phyloP scores from a whole-genome alignment of 345 rosid species.

The Clausena lansium region DNA sequence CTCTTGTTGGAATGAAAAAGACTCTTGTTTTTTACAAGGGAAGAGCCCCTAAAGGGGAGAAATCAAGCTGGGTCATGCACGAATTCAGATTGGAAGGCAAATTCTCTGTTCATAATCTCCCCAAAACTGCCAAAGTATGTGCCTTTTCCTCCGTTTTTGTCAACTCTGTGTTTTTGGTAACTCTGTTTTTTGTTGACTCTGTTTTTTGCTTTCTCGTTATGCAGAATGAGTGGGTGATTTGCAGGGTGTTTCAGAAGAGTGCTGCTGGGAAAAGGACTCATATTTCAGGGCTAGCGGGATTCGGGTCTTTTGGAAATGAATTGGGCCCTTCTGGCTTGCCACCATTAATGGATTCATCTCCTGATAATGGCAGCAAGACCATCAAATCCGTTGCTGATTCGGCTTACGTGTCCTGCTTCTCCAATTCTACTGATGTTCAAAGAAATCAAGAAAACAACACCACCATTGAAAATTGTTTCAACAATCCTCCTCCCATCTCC shows the following conservation, averaged over 20 bases:
- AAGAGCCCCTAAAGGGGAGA: slow-evolving; percentile 88
- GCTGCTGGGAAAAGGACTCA: slow-evolving; percentile 68
- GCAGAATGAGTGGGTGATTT: slow-evolving; percentile 95
- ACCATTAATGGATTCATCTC: slow-evolving; percentile 62
- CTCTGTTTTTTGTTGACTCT: slow-evolving; percentile 2
- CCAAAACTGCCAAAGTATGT: slow-evolving; percentile 74
- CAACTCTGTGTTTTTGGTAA: background rate
- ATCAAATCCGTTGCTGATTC: slow-evolving; percentile 32
- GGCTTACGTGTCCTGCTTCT: slow-evolving; percentile 80
- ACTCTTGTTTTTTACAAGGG: slow-evolving; percentile 90
- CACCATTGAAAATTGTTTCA: slow-evolving; percentile 22
- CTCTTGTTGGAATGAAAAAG: slow-evolving; percentile 90
- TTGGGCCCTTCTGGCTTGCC: slow-evolving; percentile 48
- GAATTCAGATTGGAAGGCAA: slow-evolving; percentile 82
- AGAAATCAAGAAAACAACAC: slow-evolving; percentile 27
- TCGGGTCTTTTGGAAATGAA: slow-evolving; percentile 42
- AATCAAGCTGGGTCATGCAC: slow-evolving; percentile 93
- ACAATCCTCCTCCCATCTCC: slow-evolving; percentile 29
- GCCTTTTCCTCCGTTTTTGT: background rate
- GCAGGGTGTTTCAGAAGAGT: slow-evolving; percentile 80
- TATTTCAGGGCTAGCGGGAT: slow-evolving; percentile 42
- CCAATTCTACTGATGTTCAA: slow-evolving; percentile 44
- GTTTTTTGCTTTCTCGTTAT: background rate
- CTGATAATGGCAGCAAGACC: slow-evolving; percentile 23
- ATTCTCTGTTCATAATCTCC: slow-evolving; percentile 62